Base-by-base conservation (phyloP, 805 yeast species). In the Candida gorgasii region DNA sequence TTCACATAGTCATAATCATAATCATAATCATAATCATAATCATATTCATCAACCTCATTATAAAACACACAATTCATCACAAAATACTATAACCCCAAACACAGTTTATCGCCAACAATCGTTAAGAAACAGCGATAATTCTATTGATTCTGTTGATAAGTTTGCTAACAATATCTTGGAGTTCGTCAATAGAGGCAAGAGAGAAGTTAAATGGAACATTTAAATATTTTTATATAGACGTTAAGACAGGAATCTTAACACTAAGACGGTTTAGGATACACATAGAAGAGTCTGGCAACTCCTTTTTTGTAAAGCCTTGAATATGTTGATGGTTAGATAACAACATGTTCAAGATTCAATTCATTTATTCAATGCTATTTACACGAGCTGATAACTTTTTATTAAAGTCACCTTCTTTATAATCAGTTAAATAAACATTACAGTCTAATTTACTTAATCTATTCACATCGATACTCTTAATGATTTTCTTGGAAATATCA, bases 161-260 rank as follows among this genome's bases (percentile, higher is more conserved):
- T 46, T 49, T 34, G 53, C 53, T 28, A 46, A 46, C 31, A 49
- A 46, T 26, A 49, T 49, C 7, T 42, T 49, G 18, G 53, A 49
- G 30, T 46, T 49, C 36, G 53, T 46, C 16, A 42, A 40, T 40
- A 20, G 37, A 22, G 47, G 47, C 13, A 49, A 49, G 17, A 23
- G 50, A 30, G 53, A 49, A 38, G 53, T 49, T 13, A 49, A 49
- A 12, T 49, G 53, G 53, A 46, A 46, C 31, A 46, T 49, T 31
- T 49, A 29, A 22, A 18, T 13, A 14, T 11, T 16, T 6, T 22
- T 7, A 9, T 22, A 22, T 22, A 9, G 24, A 22, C 24, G 9
- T 22, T 22, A 22, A 22, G 24, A 9, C 24, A 22, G n/a, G n/a
- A n/a, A n/a, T n/a, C 24, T 22, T 22, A 22, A 22, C 9, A 22